Conservation (phyloP, 306 rosid genomes). For the Lablab purpureus region DNA sequence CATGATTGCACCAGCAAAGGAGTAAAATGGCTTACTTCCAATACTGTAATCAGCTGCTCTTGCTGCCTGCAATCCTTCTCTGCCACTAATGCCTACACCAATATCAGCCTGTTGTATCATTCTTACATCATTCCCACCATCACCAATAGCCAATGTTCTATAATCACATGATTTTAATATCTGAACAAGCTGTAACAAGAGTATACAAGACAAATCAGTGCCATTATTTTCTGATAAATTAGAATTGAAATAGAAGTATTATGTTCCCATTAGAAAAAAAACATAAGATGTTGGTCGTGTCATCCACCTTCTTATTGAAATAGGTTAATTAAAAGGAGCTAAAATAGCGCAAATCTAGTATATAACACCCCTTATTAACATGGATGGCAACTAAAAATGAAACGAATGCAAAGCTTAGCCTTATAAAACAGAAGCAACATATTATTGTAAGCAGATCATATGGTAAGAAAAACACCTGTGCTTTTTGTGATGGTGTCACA, state of each 20-base stretch:
- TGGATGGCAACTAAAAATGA: conserved; percentile 27
- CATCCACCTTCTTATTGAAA: conserved; percentile 11
- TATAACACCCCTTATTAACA: neutral
- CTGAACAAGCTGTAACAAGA: conserved; percentile 87
- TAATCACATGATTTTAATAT: conserved; percentile 92
- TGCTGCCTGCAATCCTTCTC: conserved; percentile 99
- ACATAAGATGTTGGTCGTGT: conserved; percentile 15
- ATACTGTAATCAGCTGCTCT: conserved; percentile 98
- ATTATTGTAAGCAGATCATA: conserved; percentile 24
- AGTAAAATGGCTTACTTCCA: conserved; percentile 74
- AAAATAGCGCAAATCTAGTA: conserved; percentile 29
- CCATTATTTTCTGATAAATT: conserved; percentile 27
- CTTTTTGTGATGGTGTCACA: conserved; percentile 98
- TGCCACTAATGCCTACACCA: conserved; percentile 98
- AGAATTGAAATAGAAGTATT: conserved; percentile 36
- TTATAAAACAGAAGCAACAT: conserved; percentile 41
- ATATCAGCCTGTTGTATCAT: conserved; percentile 99
- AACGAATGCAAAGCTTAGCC: conserved; percentile 18
- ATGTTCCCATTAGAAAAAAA: conserved; percentile 30
- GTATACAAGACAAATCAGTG: conserved; percentile 39
- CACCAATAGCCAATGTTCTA: conserved; percentile 96
- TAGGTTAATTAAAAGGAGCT: conserved; percentile 30
- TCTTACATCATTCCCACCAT: conserved; percentile 99
- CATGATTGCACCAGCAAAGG: conserved; percentile 27
- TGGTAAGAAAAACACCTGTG: conserved; percentile 68